Evolutionary conservation across 306 rosid genomes (phyloP), one percentile per base, ranked within the genome.

Genomic region (Cercis canadensis): DNA sequence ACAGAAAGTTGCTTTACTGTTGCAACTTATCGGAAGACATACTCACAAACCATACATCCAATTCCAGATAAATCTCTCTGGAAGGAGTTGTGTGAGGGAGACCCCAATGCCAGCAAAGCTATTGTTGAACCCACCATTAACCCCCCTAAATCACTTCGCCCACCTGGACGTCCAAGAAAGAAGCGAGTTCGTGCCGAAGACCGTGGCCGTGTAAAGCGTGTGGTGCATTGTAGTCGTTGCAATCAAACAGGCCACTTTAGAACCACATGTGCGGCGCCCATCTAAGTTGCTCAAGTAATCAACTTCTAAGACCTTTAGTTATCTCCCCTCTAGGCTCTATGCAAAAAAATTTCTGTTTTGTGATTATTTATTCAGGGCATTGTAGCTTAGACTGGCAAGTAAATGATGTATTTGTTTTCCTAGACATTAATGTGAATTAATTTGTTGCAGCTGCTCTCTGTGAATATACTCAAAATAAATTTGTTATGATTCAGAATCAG

Each of bases 201-300:
- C 44, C 92, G 97, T 4, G 96, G 92, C 19, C 95, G 96, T 7
- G 89, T 82, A 52, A 90, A 88, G 76, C 79, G 97, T n/a, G 90
- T 88, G 29, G 97, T 90, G 85, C 97, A 88, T 69, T 90, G 97
- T 69, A 90, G 97, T 70, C 95, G 96, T 24, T 90, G 97, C 86
- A 90, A 90, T 76, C 97, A 88, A 68, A 88, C 92, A 7, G 97
- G 97, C 21, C 97, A 90, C 78, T 90, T 90, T 70, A 88, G 97
- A 83, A 88, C 96, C 5, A 90, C 97, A n/a, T 90, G 97, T 70
- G 96, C 96, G 14, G 88, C 97, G 16, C 97, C 97, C 69, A 90
- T 87, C 47, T 89, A 72, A 74, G 52, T 65, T 46, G 13, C 51
- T 13, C 9, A 53, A 57, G n/a, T 52, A 58, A 49, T 29, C 43